phyloP scores from a whole-genome alignment of 352 stramenopile species.

The Thalassiosira delicatula region DNA sequence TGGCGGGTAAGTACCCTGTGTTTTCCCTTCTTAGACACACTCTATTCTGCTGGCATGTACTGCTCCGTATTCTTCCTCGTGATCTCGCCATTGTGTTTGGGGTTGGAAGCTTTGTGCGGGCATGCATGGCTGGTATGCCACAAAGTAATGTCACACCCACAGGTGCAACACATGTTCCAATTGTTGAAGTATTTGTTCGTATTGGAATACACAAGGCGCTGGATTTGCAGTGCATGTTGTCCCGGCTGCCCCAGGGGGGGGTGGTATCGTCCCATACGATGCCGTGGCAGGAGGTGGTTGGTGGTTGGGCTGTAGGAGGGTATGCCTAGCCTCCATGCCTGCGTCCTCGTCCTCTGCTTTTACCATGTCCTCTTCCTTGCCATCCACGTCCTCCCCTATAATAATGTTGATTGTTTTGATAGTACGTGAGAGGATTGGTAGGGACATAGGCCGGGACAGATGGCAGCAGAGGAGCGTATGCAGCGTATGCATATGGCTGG shows the following conservation, averaged over 20 bases:
- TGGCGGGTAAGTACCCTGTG: no score
- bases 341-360: background rate
- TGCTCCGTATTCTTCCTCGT: no score
- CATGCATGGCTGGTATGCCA: background rate
- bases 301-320: background rate
- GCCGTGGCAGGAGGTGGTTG: background rate
- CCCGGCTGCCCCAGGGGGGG: background rate
- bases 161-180: background rate
- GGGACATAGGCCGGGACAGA: no score
- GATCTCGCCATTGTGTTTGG: no score
- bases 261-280: background rate
- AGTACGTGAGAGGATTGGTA: no score
- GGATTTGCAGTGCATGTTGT: background rate
- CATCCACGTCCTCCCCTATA: no score
- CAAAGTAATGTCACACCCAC: background rate
- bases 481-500: no score
- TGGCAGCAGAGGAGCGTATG: no score
- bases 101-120: no score
- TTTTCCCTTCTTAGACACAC: no score
- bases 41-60: no score
- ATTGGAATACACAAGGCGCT: background rate
- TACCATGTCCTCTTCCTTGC: background rate
- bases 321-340: background rate
- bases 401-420: no score
- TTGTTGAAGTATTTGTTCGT: background rate